These are phyloP conservation scores for Daedaleopsis sinensis DNA, from an alignment of 768 basidiomycete genomes.

Conservation along the genomic window DNA sequence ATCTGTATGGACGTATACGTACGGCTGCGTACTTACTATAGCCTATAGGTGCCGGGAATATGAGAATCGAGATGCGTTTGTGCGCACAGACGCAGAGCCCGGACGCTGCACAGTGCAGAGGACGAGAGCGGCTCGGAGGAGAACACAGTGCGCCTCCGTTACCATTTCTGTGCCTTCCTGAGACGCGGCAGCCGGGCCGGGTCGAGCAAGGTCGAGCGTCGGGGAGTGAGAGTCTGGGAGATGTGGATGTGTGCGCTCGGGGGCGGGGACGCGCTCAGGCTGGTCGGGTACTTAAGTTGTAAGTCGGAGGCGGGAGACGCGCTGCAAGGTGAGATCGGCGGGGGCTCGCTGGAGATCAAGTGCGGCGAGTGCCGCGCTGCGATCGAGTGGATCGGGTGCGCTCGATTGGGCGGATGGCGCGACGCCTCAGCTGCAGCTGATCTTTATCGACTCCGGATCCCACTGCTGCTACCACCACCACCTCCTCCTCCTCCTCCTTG, in stretches of 20 bases:
- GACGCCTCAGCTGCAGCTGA: constrained; percentile 8
- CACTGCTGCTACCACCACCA: constrained; percentile 1
- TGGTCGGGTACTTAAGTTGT: not conserved
- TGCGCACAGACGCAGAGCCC: no score
- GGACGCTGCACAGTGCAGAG: no score
- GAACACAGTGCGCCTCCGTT: not conserved
- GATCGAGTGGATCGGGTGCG: constrained; percentile 20
- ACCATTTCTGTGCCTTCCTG: not conserved
- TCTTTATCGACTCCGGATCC: constrained; percentile 8
- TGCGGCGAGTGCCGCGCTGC: constrained; percentile 11
- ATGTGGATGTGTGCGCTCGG: not conserved
- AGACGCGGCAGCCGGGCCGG: not conserved
- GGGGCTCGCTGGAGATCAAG: constrained; percentile 14
- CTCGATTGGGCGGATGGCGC: constrained; percentile 13
- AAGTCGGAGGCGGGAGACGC: not conserved
- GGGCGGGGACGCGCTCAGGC: not conserved
- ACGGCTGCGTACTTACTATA: no score
- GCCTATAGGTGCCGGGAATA: no score
- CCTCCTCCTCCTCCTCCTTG: not conserved
- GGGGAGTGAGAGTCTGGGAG: not conserved
- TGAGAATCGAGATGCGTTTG: no score
- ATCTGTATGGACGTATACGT: no score
- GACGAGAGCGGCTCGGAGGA: no score
- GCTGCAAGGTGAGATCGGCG: constrained; percentile 17
- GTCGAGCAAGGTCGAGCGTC: not conserved